Evolutionary conservation across 208 protist species (phyloP).

Genomic region (Crithidia sp.): DNA sequence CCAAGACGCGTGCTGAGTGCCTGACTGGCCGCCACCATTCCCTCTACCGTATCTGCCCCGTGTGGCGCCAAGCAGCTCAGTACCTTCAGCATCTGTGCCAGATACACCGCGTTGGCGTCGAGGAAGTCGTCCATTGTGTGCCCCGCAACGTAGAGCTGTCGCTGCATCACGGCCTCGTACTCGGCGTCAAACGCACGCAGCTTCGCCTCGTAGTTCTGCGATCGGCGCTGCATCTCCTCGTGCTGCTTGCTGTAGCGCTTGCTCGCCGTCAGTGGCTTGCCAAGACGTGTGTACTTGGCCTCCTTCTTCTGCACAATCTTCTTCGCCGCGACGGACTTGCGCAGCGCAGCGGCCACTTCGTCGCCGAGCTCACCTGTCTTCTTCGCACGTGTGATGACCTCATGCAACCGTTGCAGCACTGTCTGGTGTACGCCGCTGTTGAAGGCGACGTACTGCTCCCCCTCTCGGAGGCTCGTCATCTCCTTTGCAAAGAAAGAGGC

Average conservation of each 20-base stretch:
- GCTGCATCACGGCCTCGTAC: constrained; percentile 53
- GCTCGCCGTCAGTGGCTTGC: constrained; percentile 43
- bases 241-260: constrained; percentile 56
- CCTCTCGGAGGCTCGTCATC: constrained; percentile 43
- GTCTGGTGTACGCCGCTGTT: constrained; percentile 32
- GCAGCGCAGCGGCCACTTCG: constrained; percentile 15
- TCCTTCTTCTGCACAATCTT: constrained; percentile 49
- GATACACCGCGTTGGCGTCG: constrained; percentile 41
- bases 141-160: constrained; percentile 41
- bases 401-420: constrained; percentile 34
- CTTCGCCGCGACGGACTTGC: constrained; percentile 28
- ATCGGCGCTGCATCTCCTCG: constrained; percentile 23
- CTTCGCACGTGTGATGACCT: constrained; percentile 35
- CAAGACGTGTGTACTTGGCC: constrained; percentile 49
- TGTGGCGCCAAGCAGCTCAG: constrained; percentile 45
- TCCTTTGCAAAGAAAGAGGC: constrained; percentile 43
- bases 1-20: constrained; percentile 30
- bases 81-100: constrained; percentile 47
- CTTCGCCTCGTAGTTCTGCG: constrained; percentile 33
- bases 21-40: constrained; percentile 29
- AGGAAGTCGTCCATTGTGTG: constrained; percentile 60
- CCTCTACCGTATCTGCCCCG: constrained; percentile 32
- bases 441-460: constrained; percentile 37
- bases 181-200: constrained; percentile 39
- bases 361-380: constrained; percentile 39